Conservation (phyloP, 345 rosid species). For the Clarkia xantiana region DNA sequence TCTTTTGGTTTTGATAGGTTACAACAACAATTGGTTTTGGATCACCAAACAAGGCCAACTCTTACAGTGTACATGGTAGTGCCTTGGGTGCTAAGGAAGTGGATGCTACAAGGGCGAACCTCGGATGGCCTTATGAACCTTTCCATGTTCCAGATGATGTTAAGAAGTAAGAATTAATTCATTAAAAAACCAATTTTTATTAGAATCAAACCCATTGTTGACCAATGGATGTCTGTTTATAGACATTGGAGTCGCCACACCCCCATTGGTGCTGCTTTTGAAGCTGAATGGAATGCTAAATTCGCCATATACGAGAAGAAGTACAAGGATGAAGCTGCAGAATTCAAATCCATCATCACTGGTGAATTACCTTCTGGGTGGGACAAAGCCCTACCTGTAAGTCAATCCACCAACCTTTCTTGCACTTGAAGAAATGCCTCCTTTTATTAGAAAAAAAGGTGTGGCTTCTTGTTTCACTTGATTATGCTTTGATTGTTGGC, state of each 20-base stretch:
- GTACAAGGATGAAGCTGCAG: slow-evolving; percentile 86
- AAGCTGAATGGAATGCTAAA: slow-evolving; percentile 82
- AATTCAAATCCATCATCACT: slow-evolving; percentile 53
- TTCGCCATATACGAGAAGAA: slow-evolving; percentile 81
- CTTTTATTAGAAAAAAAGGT: too few species aligned
- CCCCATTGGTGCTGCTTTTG: slow-evolving; percentile 50
- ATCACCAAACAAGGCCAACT: slow-evolving; percentile 93
- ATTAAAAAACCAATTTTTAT: not conserved
- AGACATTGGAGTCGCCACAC: slow-evolving; percentile 97
- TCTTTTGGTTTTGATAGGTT: slow-evolving; percentile 21
- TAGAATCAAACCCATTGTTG: slow-evolving; percentile 5
- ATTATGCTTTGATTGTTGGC: not conserved
- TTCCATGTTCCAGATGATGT: slow-evolving; percentile 96
- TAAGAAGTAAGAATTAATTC: slow-evolving; percentile 37
- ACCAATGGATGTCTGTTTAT: slow-evolving; percentile 8
- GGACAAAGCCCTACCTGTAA: slow-evolving; percentile 90
- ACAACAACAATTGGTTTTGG: slow-evolving; percentile 96
- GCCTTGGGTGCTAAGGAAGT: slow-evolving; percentile 99
- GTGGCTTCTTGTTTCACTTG: too few species aligned
- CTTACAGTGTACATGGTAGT: slow-evolving; percentile 91
- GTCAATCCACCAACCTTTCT: slow-evolving; percentile 9
- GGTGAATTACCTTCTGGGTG: slow-evolving; percentile 86
- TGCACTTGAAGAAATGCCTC: too few species aligned
- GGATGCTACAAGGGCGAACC: slow-evolving; percentile 95
- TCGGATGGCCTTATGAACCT: slow-evolving; percentile 86